Evolutionary conservation across 148 eudicot genomes (phyloP), one percentile per base, ranked within the genome.

Genomic region (Drosera capensis): DNA sequence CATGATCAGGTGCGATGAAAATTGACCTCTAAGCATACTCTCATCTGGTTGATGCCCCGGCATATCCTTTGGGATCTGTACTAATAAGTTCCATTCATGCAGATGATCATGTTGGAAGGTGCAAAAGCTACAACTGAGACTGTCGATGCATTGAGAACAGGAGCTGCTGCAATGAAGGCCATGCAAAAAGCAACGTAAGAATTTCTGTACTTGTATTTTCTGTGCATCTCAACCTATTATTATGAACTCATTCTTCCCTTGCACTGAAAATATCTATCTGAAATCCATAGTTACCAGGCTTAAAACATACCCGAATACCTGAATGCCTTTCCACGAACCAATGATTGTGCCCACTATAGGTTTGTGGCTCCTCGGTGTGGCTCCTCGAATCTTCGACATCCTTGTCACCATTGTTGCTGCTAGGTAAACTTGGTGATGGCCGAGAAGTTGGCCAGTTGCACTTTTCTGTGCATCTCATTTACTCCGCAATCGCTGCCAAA

Each of bases 41-140:
- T 46, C 45, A 51, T 19, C 28, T 25, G 39, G 9, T 22, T 26
- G 11, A 7, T 24, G 36, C 20, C 30, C n/a, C 7, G 20, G 22
- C 37, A 22, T 20, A 28, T 11, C 14, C 29, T 49, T 14, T 54
- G 17, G 20, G 40, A 13, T 47, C n/a, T 60, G 11, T 39, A 19
- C 45, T 34, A 17, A 29, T 49, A 20, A 2, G 24, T 34, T 1
- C 55, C 48, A 31, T 1, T 53, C 14, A 43, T 18, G 19, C 60
- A 75, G 82, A 75, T 75, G 74, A 71, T 75, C 35, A 26, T 68
- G 67, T 51, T 76, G 51, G 78, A 72, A 63, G 75, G 78, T 41
- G 70, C 82, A 21, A 76, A 68, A 50, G 82, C 78, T 59, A 72
- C 78, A 16, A 68, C 78, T 28, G 78, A 75, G 44, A 71, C 82